Base-by-base conservation (phyloP, 2,329 filamentous ascomycete genomes). In the Arthrobotrys sphaeroides region DNA sequence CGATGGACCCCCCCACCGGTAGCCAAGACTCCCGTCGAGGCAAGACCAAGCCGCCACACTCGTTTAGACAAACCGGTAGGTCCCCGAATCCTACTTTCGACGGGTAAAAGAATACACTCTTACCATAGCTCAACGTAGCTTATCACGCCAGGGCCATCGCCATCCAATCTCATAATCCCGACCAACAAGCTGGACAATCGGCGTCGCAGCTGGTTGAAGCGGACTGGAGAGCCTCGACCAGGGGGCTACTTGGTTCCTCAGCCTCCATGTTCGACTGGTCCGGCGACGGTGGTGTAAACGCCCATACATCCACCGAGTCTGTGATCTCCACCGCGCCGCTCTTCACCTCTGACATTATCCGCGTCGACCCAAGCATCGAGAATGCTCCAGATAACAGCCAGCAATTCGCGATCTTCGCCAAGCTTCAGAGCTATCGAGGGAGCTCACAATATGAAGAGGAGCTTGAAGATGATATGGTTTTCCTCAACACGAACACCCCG, bases 401-500 rank as follows among this genome's bases (percentile, higher is more conserved):
- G 1, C 69, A 73, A 45, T 73, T 66, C 12, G 64, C 51, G 3
- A 47, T 65, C 0, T 67, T 73, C 24, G 69, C 69, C 26, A 66
- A 57, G 36, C n/a, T 57, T 16, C 31, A 45, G 1, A 53, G 31
- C 18, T 31, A 66, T 24, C 33, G 24, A 33, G n/a, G 16, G 24
- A 16, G 1, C 3, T 5, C 61, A 5, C 13, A n/a, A 10, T 31
- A 62, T 18, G 28, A 47, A 61, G 13, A 28, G 12, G 59, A 51
- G 26, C 31, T 31, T 7, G 59, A 59, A 36, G 53, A 62, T n/a
- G 42, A 60, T 16, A 26, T 53, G 49, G 62, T 75, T 1, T 60
- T 64, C 16, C 40, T 75, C n/a, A 75, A 75, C 26, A 69, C 64
- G 4, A 69, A 64, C 43, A 59, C 62, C 7, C 42, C 70, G 5